Conservation (phyloP, 495 filamentous ascomycete genomes). For the Xylaria intraflava region DNA sequence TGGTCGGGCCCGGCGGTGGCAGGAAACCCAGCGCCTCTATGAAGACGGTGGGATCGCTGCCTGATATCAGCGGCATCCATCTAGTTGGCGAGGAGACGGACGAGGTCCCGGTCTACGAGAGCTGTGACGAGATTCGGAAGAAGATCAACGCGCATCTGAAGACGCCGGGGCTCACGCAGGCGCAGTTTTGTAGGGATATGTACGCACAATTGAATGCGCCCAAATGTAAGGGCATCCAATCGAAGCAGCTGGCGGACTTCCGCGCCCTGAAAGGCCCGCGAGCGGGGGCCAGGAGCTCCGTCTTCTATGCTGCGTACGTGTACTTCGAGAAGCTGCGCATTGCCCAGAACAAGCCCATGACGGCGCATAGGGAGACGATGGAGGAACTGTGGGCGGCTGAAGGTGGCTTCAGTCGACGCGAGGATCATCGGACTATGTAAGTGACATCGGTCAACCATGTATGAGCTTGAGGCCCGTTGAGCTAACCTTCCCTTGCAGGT, state of each 20-base stretch:
- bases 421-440: constrained; percentile 3
- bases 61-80: constrained; percentile 31
- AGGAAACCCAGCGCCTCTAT: neutral
- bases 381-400: constrained; percentile 28
- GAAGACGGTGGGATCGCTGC: constrained; percentile 3
- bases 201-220: constrained; percentile 24
- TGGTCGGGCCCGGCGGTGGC: neutral
- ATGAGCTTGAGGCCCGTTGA: neutral
- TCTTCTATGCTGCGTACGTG: constrained; percentile 49
- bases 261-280: constrained; percentile 40
- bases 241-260: constrained; percentile 42
- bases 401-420: constrained; percentile 18
- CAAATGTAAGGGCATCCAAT: constrained; percentile 23
- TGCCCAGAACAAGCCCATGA: constrained; percentile 49
- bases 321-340: constrained; percentile 57
- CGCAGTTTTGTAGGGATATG: constrained; percentile 46
- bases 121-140: constrained; percentile 50
- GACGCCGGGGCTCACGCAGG: constrained; percentile 43
- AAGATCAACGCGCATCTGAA: constrained; percentile 49
- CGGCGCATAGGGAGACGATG: constrained; percentile 44
- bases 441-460: neutral
- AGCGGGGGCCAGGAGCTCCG: constrained; percentile 35
- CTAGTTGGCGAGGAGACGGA: constrained; percentile 39
- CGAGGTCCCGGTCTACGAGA: constrained; percentile 44
- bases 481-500: neutral